Evolutionary conservation across 371 early-diverging fungal genomes (phyloP).

Genomic region (Rhizopus arrhizus): DNA sequence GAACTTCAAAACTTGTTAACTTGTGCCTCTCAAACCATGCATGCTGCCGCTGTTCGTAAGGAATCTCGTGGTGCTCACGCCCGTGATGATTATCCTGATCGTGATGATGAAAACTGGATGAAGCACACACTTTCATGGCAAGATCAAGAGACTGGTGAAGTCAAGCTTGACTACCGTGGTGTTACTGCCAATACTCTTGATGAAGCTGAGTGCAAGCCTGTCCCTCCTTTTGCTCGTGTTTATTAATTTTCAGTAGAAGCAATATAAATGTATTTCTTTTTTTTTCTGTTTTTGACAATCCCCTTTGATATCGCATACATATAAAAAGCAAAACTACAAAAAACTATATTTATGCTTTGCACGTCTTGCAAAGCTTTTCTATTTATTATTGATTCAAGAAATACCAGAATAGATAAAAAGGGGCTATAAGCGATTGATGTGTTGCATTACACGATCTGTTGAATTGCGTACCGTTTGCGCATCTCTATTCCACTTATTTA

Average conservation of each 20-base stretch:
- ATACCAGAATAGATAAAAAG: too few relatives aligned
- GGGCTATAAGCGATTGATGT: too few relatives aligned
- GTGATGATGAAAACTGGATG: slow-evolving; percentile 96
- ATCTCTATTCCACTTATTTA: too few relatives aligned
- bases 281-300: not conserved
- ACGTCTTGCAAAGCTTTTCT: too few relatives aligned
- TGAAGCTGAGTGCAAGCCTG: slow-evolving; percentile 88
- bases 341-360: too few relatives aligned
- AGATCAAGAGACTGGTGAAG: slow-evolving; percentile 78
- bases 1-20: slow-evolving; percentile 97
- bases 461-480: too few relatives aligned
- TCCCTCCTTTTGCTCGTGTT: slow-evolving; percentile 93
- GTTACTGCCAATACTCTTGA: slow-evolving; percentile 87
- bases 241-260: slow-evolving; percentile 64
- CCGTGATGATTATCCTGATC: slow-evolving; percentile 89
- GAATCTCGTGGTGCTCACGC: slow-evolving; percentile 98
- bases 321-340: too few relatives aligned
- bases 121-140: slow-evolving; percentile 97
- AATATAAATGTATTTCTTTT: not conserved
- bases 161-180: slow-evolving; percentile 81
- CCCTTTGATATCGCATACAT: not conserved
- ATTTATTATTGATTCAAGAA: too few relatives aligned
- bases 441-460: too few relatives aligned
- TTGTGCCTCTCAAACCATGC: slow-evolving; percentile 95
- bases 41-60: slow-evolving; percentile 93